Percentiles rank a stretch among this genome's conserved stretches.
Evolutionary conservation across 441 rosid genomes (phyloP).

Genomic region (Biscutella laevigata): DNA sequence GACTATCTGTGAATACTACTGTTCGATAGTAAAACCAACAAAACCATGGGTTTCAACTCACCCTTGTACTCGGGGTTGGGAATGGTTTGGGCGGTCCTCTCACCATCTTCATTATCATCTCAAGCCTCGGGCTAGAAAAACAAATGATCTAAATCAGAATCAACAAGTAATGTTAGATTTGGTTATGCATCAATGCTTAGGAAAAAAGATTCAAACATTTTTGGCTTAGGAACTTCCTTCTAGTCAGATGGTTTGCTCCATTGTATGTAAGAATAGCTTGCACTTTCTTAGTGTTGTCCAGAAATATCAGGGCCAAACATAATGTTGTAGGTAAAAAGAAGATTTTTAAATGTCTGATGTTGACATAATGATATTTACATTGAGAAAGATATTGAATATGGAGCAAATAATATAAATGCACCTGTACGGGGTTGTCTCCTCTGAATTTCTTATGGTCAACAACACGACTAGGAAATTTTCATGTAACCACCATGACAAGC

Average conservation of each 20-base stretch:
- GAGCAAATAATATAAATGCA: not conserved
- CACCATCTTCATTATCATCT: conserved; percentile 98
- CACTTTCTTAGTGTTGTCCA: conserved; percentile 92
- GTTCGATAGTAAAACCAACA: not conserved
- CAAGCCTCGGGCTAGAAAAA: conserved; percentile 76
- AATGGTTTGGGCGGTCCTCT: conserved; percentile 79
- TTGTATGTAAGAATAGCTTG: conserved; percentile 88
- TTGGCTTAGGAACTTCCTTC: conserved; percentile 89
- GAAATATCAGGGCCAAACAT: conserved; percentile 99
- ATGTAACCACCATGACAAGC: conserved; percentile 99
- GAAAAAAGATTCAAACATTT: conserved; percentile 41
- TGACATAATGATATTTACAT: not conserved
- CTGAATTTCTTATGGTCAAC: conserved; percentile 83
- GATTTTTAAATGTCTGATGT: not conserved
- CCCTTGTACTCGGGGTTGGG: conserved; percentile 93
- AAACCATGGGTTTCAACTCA: conserved; percentile 52
- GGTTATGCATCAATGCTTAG: not conserved
- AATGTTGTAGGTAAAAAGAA: conserved; percentile 39
- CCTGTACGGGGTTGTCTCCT: conserved; percentile 92
- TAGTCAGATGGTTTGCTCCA: conserved; percentile 63
- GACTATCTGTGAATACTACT: not conserved
- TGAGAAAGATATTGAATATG: not conserved
- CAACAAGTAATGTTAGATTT: not conserved
- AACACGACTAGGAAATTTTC: conserved; percentile 74
- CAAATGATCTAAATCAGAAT: not conserved